Base-by-base conservation (phyloP, 345 rosid genomes). In the Populus nigra region DNA sequence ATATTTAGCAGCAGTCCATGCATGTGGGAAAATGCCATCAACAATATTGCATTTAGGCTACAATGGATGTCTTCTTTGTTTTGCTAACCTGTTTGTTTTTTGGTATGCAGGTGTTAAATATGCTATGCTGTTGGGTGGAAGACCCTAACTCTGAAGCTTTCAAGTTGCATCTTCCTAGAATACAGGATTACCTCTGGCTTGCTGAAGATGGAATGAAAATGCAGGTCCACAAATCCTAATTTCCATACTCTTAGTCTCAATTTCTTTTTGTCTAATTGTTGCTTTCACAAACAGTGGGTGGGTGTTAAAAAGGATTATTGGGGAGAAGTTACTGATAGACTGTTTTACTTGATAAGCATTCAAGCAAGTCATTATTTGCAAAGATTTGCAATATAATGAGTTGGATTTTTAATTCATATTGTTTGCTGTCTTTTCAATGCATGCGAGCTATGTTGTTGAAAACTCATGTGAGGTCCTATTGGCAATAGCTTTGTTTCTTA, bases 171-270 rank as follows among this genome's bases (percentile, higher is more conserved):
- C 86, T 96, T 79, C 94, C 97, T 70, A 88, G 99, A 86, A 75
- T 96, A 72, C 36, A 89, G 79, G 99, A 96, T 82, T 94, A 85
- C 80, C 86, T 96, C 55, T 96, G 99, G 99, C 6, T 94, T 77
- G 98, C 99, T 72, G 98, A 96, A 89, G 99, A 96, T 89, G 99
- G 99, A 80, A 92, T 94, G 99, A 96, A 96, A 91, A 90, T 96
- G 97, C 97, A 94, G 99, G 98, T 90, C 71, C 35, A 33, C 43
- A 72, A 41, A 72, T 49, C 31, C 16, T 78, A 9, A 53, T 20
- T 31, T 62, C 4, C 8, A 1, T 33, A 8, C 55, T 59, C 63
- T 49, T 50, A 29, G 67, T 72, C 39, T 25, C 17, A 23, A n/a
- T 10, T 57, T 59, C 29, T 10, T 59, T 55, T 17, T n/a, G n/a